A percentile compares a stretch with the other conserved stretches of the same genome.
These are phyloP conservation scores for Haberlea rhodopensis DNA, from an alignment of 257 asterid genomes.

Conservation along the genomic window DNA sequence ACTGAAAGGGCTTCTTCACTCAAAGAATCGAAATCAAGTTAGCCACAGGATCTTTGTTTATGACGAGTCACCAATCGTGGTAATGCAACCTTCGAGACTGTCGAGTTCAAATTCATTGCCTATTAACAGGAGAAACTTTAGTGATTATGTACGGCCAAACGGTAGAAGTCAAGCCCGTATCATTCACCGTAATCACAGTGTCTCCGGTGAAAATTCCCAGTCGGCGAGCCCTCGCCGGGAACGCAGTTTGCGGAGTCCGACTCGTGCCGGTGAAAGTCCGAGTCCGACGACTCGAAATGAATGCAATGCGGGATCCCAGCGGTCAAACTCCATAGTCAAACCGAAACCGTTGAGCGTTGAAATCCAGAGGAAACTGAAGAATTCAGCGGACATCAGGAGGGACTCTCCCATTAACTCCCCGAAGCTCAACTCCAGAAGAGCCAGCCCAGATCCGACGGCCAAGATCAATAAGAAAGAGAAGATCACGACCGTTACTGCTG, in stretches of 20 bases:
- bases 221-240: slow-evolving; percentile 62
- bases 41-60: slow-evolving; percentile 50
- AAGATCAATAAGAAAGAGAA: slow-evolving; percentile 49
- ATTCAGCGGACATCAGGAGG: slow-evolving; percentile 45
- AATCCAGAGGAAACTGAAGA: slow-evolving; percentile 47
- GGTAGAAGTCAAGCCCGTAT: slow-evolving; percentile 34
- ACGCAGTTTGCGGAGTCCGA: slow-evolving; percentile 50
- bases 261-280: slow-evolving; percentile 39
- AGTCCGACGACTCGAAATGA: slow-evolving; percentile 47
- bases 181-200: slow-evolving; percentile 37
- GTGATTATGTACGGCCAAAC: slow-evolving; percentile 34
- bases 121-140: slow-evolving; percentile 32
- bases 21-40: slow-evolving; percentile 36
- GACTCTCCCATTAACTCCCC: slow-evolving; percentile 65
- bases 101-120: slow-evolving; percentile 37
- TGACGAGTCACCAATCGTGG: slow-evolving; percentile 62
- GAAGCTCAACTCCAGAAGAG: slow-evolving; percentile 49
- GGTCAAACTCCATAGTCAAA: slow-evolving; percentile 52
- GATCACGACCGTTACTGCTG: slow-evolving; percentile 31
- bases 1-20: slow-evolving; percentile 83
- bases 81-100: slow-evolving; percentile 49
- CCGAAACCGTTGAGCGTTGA: slow-evolving; percentile 60
- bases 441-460: slow-evolving; percentile 38
- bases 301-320: slow-evolving; percentile 39
- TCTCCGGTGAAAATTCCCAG: slow-evolving; percentile 46